phyloP scores from a whole-genome alignment of 257 asterid genomes.

The Rauvolfia tetraphylla region DNA sequence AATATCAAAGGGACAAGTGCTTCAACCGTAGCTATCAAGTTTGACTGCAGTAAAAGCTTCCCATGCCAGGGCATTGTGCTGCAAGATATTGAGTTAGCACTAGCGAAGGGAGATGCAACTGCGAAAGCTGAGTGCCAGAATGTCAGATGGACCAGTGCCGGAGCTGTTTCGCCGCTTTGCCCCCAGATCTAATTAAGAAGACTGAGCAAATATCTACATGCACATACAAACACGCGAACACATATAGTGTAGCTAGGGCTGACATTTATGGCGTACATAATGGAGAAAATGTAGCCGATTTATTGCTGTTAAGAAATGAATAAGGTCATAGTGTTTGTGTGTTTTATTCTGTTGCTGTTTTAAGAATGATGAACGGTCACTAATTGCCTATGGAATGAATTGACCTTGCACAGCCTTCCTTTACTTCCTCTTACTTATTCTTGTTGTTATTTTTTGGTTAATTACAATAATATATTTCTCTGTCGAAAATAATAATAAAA shows the following conservation, averaged over 20 bases:
- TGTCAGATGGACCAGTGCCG: constrained; percentile 30
- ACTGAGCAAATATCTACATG: too few species aligned
- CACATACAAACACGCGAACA: too few species aligned
- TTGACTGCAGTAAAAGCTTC: constrained; percentile 49
- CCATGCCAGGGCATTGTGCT: constrained; percentile 64
- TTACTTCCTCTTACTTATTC: too few species aligned
- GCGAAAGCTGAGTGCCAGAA: constrained; percentile 54
- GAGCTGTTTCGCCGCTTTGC: constrained; percentile 54
- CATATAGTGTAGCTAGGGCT: background rate
- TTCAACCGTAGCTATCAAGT: constrained; percentile 40
- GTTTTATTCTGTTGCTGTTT: background rate
- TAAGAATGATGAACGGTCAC: background rate
- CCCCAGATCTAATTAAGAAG: constrained; percentile 7
- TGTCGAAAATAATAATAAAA: too few species aligned
- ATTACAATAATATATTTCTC: too few species aligned
- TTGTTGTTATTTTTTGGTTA: too few species aligned
- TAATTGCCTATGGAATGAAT: background rate
- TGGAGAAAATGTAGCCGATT: background rate
- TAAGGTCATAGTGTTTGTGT: background rate
- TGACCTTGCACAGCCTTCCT: background rate
- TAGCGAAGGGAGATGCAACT: constrained; percentile 21
- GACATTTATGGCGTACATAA: background rate
- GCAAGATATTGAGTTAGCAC: constrained; percentile 46
- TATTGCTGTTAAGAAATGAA: background rate
- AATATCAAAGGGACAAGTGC: constrained; percentile 71